Conservation (phyloP, 192 early-diverging fungal genomes). For the Backusella mclennaniae region DNA sequence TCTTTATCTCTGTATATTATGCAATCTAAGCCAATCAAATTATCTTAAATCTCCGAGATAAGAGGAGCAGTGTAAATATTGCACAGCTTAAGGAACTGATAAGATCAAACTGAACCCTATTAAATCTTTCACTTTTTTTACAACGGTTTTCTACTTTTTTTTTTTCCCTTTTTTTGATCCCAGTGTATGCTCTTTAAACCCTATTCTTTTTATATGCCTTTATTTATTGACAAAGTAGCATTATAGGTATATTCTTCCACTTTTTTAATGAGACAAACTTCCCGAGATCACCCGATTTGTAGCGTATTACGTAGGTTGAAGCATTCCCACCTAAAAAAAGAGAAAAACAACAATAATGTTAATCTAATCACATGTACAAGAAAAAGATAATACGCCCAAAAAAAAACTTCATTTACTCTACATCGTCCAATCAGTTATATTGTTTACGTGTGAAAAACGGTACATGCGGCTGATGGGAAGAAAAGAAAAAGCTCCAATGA, state of each 20-base stretch:
- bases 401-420: neutral
- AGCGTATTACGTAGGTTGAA: neutral
- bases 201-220: neutral
- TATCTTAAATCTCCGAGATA: neutral
- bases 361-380: constrained; percentile 1
- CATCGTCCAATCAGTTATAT: neutral
- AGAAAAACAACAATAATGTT: neutral
- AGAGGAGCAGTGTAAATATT: neutral
- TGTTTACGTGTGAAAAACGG: neutral
- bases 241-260: neutral
- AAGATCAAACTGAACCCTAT: neutral
- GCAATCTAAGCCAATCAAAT: constrained; percentile 15
- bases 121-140: neutral
- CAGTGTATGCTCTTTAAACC: neutral
- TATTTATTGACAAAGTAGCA: neutral
- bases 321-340: neutral
- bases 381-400: neutral
- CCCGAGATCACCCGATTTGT: neutral
- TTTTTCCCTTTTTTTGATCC: neutral
- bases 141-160: neutral
- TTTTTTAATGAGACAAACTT: neutral
- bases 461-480: neutral
- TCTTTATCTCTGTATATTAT: constrained; percentile 10
- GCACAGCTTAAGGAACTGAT: neutral
- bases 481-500: neutral